These are phyloP conservation scores for Taphrina confusa DNA, from an alignment of 1,139 yeast genomes.

Conservation along the genomic window DNA sequence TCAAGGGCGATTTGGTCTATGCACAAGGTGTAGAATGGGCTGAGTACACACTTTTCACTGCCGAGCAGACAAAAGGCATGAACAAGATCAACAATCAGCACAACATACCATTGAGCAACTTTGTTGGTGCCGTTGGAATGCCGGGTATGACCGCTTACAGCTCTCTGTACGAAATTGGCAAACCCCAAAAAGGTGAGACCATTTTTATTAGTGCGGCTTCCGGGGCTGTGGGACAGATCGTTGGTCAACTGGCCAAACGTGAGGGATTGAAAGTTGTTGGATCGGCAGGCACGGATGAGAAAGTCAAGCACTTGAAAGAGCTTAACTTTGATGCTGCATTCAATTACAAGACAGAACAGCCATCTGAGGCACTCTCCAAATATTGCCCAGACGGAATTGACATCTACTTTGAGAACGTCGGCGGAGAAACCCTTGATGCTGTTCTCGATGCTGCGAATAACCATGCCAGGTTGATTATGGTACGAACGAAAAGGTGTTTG, in stretches of 20 bases:
- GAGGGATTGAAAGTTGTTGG: slow-evolving; percentile 63
- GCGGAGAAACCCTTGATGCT: slow-evolving; percentile 60
- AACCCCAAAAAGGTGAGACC: slow-evolving; percentile 42
- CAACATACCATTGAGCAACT: slow-evolving; percentile 37
- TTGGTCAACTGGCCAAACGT: slow-evolving; percentile 61
- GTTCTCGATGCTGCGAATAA: slow-evolving; percentile 51
- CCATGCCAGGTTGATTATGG: slow-evolving; percentile 54
- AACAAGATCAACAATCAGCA: slow-evolving; percentile 22
- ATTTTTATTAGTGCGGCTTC: slow-evolving; percentile 67
- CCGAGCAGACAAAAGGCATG: slow-evolving; percentile 4
- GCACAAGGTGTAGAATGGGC: slow-evolving; percentile 32
- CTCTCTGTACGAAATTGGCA: slow-evolving; percentile 51
- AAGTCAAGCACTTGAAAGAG: slow-evolving; percentile 55
- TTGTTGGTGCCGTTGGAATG: slow-evolving; percentile 55
- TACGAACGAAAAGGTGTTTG: not conserved
- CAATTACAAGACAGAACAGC: slow-evolving; percentile 56
- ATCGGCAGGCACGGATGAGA: slow-evolving; percentile 63
- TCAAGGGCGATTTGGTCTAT: slow-evolving; percentile 36
- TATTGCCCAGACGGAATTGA: slow-evolving; percentile 42
- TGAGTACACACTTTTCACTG: slow-evolving; percentile 33
- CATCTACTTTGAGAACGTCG: slow-evolving; percentile 51
- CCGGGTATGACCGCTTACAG: slow-evolving; percentile 63
- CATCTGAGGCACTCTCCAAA: slow-evolving; percentile 44
- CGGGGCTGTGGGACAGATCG: slow-evolving; percentile 69
- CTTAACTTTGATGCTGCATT: slow-evolving; percentile 57